Conservation (phyloP, 140 eudicot genomes). For the Stevia rebaudiana region DNA sequence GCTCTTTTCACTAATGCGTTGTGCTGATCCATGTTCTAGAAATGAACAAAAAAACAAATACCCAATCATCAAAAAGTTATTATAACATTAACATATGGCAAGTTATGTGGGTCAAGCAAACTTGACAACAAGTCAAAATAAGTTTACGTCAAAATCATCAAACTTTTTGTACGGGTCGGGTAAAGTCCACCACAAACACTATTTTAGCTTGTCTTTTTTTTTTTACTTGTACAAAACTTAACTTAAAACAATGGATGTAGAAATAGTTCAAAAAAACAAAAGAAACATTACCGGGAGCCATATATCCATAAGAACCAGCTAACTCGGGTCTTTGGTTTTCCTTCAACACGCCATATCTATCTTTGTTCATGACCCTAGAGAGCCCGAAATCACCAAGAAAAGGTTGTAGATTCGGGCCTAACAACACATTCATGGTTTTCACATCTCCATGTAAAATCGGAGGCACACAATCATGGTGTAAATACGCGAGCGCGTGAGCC, state of each 20-base stretch:
- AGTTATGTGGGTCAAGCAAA: no score
- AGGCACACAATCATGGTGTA: conserved; percentile 93
- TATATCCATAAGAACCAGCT: conserved; percentile 97
- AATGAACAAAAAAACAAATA: not conserved
- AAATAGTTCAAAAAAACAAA: no score
- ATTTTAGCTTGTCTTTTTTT: no score
- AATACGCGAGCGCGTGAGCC: conserved; percentile 87
- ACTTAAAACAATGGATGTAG: no score
- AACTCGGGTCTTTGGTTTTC: conserved; percentile 62
- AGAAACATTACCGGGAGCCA: conserved; percentile 81
- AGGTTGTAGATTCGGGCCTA: conserved; percentile 70
- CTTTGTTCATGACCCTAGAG: conserved; percentile 52
- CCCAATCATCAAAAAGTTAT: not conserved
- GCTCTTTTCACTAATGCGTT: conserved; percentile 79
- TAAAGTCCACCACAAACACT: no score
- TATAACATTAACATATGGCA: not conserved
- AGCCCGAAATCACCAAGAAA: conserved; percentile 93
- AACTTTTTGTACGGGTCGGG: no score
- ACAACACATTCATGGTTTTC: conserved; percentile 84
- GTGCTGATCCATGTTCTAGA: conserved; percentile 86
- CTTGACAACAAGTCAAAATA: no score
- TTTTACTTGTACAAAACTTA: no score
- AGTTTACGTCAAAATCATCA: no score
- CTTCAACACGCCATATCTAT: conserved; percentile 27
- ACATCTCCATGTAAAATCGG: conserved; percentile 91